phyloP scores from a whole-genome alignment of 225 moss, liverwort and hornwort species.

The Bryoerythrophyllum caledonicum region DNA sequence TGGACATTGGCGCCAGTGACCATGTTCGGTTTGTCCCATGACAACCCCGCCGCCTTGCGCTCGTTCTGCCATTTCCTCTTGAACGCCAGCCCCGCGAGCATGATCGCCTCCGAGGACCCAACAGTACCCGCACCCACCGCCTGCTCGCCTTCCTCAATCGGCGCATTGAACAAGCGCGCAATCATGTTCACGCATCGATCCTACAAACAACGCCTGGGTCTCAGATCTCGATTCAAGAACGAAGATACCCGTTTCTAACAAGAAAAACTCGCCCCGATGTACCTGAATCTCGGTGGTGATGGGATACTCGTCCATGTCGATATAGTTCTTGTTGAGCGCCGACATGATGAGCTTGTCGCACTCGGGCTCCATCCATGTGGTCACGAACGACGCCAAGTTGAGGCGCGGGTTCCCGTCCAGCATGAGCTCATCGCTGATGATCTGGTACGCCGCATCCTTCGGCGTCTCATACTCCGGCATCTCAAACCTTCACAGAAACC shows the following conservation, averaged over 20 bases:
- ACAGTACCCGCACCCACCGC: constrained; percentile 48
- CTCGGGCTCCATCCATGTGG: constrained; percentile 59
- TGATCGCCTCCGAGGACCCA: constrained; percentile 55
- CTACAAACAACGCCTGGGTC: not conserved
- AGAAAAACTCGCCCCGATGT: too few species aligned
- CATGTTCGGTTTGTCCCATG: constrained; percentile 61
- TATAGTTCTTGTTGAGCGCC: constrained; percentile 50
- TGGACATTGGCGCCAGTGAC: constrained; percentile 64
- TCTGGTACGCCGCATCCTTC: constrained; percentile 48
- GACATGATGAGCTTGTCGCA: constrained; percentile 48
- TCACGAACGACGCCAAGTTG: constrained; percentile 54
- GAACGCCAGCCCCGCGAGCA: constrained; percentile 64
- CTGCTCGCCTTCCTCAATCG: constrained; percentile 31
- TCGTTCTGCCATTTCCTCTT: constrained; percentile 63
- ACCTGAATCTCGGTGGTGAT: constrained; percentile 65
- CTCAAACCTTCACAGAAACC: constrained; percentile 20
- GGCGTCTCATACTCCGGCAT: constrained; percentile 33
- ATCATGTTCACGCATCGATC: constrained; percentile 57
- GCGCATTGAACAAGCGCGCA: constrained; percentile 46
- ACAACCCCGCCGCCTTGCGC: constrained; percentile 50
- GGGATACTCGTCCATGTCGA: constrained; percentile 72
- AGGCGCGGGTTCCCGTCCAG: constrained; percentile 50
- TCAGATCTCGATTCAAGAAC: not conserved
- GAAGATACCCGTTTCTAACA: too few species aligned
- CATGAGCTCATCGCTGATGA: constrained; percentile 53